A percentile compares a stretch with the other conserved stretches of the same genome.
Conservation (phyloP, 108 stramenopile genomes). For the Discostella stelligeroides region DNA sequence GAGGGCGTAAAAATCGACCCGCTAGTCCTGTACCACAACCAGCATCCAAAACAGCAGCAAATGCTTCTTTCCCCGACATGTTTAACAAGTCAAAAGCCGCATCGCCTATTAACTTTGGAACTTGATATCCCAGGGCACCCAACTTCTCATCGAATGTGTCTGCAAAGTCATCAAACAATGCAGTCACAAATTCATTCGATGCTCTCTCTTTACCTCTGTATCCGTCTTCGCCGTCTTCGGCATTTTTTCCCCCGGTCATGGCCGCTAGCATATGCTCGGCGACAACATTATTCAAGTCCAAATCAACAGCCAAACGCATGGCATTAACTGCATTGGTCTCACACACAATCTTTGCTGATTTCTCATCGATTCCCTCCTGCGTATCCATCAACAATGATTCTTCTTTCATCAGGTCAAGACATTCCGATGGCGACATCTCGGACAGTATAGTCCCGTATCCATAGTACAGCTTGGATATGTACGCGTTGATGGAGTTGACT, state of each 20-base stretch:
- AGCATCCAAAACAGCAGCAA: constrained; percentile 63
- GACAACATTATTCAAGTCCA: constrained; percentile 56
- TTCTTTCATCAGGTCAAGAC: constrained; percentile 48
- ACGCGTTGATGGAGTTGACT: constrained; percentile 20
- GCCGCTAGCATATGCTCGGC: constrained; percentile 55
- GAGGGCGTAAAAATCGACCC: constrained; percentile 61
- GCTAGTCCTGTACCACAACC: constrained; percentile 82
- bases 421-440: constrained; percentile 44
- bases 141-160: constrained; percentile 78
- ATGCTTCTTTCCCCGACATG: constrained; percentile 27
- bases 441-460: constrained; percentile 57
- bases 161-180: constrained; percentile 80
- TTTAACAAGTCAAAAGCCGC: constrained; percentile 30
- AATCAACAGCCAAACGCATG: constrained; percentile 59
- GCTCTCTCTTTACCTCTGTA: constrained; percentile 45
- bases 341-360: constrained; percentile 45
- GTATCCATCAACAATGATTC: constrained; percentile 68
- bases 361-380: constrained; percentile 17
- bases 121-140: constrained; percentile 57
- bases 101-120: constrained; percentile 64
- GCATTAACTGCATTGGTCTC: constrained; percentile 69
- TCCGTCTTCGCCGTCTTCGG: constrained; percentile 29
- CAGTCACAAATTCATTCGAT: constrained; percentile 74
- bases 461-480: constrained; percentile 59
- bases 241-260: constrained; percentile 34